Percentiles rank a stretch among this genome's conserved stretches.
phyloP scores from a whole-genome alignment of 2,329 filamentous ascomycete genomes.

The Diaporthe destruens region DNA sequence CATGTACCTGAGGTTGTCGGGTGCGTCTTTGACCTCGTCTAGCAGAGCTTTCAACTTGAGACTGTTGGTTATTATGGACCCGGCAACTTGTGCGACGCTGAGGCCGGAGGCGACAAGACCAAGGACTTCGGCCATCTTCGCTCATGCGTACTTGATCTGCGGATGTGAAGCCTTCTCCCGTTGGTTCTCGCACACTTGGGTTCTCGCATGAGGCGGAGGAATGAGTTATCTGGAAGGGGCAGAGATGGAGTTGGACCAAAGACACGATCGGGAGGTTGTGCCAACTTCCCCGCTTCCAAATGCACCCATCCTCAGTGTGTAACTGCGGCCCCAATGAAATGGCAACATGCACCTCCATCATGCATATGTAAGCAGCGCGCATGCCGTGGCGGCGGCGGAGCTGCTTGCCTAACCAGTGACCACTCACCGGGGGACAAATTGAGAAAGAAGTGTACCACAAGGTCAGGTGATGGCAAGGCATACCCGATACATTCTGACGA shows the following conservation, averaged over 20 bases:
- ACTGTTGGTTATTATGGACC: not conserved
- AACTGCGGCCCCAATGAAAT: not conserved
- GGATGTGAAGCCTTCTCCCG: too few species aligned
- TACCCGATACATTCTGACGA: too few species aligned
- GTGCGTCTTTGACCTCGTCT: not conserved
- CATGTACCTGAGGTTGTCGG: not conserved
- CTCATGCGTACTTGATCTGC: fast-evolving
- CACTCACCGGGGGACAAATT: too few species aligned
- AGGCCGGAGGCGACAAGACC: conserved; percentile 5
- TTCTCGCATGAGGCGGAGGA: not conserved
- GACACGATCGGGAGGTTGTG: not conserved
- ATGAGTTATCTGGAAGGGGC: not conserved
- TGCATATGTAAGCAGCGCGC: not conserved
- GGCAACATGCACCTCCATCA: not conserved
- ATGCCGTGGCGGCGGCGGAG: not conserved
- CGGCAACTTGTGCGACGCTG: not conserved
- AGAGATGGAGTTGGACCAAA: too few species aligned
- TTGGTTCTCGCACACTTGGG: not conserved
- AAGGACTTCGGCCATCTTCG: not conserved
- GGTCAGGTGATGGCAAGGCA: too few species aligned
- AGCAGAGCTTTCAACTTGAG: not conserved
- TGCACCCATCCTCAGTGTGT: not conserved
- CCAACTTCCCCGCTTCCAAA: not conserved
- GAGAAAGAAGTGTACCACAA: too few species aligned
- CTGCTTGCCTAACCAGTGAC: not conserved